Percentiles rank a stretch among this genome's conserved stretches.
These are phyloP conservation scores for Paramecium octaurelia DNA, from an alignment of 73 alveolate genomes.

Conservation along the genomic window DNA sequence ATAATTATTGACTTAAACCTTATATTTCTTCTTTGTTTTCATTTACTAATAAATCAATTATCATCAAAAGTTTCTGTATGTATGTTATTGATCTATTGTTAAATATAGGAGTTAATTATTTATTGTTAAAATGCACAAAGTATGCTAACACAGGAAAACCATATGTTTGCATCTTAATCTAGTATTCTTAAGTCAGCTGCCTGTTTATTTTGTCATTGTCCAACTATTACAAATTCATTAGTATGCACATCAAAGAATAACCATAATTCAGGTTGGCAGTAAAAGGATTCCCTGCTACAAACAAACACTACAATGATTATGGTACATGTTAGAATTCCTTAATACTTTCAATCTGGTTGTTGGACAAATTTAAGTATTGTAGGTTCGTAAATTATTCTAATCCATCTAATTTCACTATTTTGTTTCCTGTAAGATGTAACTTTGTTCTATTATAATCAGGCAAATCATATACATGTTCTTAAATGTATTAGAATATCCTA, in stretches of 20 bases:
- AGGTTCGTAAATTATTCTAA: not conserved
- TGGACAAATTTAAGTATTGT: not conserved
- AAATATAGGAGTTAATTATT: not conserved
- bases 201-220: not conserved
- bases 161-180: not conserved
- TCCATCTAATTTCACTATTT: not conserved
- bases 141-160: not conserved
- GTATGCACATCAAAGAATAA: not conserved
- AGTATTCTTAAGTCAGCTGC: not conserved
- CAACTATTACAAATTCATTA: not conserved
- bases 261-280: not conserved
- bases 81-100: not conserved
- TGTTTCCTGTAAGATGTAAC: not conserved
- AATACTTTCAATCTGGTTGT: not conserved
- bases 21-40: not conserved
- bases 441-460: not conserved
- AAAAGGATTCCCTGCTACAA: not conserved
- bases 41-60: not conserved
- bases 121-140: not conserved
- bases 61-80: not conserved
- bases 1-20: not conserved
- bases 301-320: not conserved
- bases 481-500: not conserved
- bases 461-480: not conserved
- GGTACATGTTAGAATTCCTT: not conserved